These are phyloP conservation scores for Fusarium sp. DNA, from an alignment of 2,329 filamentous ascomycete species.

Conservation along the genomic window DNA sequence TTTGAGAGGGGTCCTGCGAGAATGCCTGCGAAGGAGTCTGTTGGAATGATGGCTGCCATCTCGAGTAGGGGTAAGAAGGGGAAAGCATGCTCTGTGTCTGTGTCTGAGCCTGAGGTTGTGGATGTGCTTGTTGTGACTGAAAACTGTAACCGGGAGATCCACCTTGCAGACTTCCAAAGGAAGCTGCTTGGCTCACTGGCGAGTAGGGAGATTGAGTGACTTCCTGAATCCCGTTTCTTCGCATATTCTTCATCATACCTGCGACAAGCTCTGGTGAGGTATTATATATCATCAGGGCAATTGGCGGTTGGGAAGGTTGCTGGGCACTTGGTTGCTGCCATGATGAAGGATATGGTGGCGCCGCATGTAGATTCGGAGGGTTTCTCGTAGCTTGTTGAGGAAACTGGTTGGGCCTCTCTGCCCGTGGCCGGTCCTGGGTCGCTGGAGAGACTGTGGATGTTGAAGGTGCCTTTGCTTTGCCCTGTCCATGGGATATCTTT, in stretches of 20 bases:
- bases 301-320: neutral
- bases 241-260: neutral
- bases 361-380: neutral
- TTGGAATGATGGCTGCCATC: neutral
- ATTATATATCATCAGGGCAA: neutral
- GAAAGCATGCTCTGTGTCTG: neutral
- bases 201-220: neutral
- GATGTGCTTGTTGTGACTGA: neutral
- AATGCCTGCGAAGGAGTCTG: neutral
- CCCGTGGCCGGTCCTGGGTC: neutral
- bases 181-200: neutral
- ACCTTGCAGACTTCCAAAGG: neutral
- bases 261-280: neutral
- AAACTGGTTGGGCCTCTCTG: neutral
- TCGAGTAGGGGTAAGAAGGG: neutral
- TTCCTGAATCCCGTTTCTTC: neutral
- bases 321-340: neutral
- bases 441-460: neutral
- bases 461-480: neutral
- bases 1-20: neutral
- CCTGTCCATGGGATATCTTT: neutral
- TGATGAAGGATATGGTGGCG: no score
- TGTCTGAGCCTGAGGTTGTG: neutral
- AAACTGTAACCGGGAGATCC: neutral
- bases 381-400: neutral